Evolutionary conservation across 768 basidiomycete genomes (phyloP), one percentile per base, ranked within the genome.

Genomic region (Trametes maxima): DNA sequence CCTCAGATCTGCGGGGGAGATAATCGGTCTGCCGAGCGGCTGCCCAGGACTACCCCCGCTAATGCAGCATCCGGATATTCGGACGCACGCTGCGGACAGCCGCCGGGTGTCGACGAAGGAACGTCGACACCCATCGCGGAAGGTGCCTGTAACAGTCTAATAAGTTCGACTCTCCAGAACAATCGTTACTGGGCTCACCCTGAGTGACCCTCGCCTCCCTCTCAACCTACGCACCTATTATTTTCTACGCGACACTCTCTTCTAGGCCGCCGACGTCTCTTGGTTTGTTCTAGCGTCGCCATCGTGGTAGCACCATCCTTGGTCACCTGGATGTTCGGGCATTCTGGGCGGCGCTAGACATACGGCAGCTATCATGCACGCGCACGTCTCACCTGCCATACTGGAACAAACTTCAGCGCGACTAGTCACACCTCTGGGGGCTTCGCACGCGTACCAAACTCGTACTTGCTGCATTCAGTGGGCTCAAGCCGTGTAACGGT

Each of bases 381-480:
- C 28, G 8, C 28, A 33, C 28, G 28, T 33, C 28, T 33, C 25
- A 42, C 37, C 39, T 51, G 47, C 48, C 48, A 58, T 51, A 17
- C 24, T 17, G n/a, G 24, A 50, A 57, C 40, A 33, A 42, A 35
- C 40, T 39, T 43, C 39, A 58, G 48, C 25, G 1, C 57, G 48
- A 50, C 57, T 4, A 42, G 40, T 50, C 56, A 49, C 49, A n/a
- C 47, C 33, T 5, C 21, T 12, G 13, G 21, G 37, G 5, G 19
- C 48, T 58, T 58, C 57, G 36, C 57, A 58, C 57, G 44, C 40
- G n/a, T 50, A 58, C 57, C 57, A 35, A 24, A 51, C n/a, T 42
- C 40, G 40, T 37, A 49, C 46, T 37, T 39, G 24, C 48, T 25
- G 40, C 40, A 58, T 36, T n/a, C 40, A 58, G 57, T 35, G 40